Conservation (phyloP, 2,329 filamentous ascomycete genomes). For the Verticillium zaregamsianum region DNA sequence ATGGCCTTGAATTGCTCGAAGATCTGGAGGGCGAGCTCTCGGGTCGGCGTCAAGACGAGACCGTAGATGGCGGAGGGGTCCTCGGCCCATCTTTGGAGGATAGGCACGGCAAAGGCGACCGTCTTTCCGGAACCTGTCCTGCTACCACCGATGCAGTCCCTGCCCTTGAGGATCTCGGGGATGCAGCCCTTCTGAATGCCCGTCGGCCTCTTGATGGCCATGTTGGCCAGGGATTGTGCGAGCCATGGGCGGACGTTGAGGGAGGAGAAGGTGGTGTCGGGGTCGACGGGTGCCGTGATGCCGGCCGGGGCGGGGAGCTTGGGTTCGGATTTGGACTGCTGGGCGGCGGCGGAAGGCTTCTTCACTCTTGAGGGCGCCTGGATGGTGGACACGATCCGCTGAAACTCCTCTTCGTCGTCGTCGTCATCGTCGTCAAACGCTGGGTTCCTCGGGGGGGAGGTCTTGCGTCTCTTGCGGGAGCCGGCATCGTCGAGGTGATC, state of each 20-base stretch:
- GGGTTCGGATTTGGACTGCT: constrained; percentile 12
- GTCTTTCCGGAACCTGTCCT: constrained; percentile 97
- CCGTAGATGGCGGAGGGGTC: constrained; percentile 91
- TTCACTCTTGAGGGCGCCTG: constrained; percentile 51
- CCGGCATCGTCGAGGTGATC: constrained; percentile 43
- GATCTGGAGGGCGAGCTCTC: constrained; percentile 91
- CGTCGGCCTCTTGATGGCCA: constrained; percentile 83
- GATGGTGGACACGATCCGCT: constrained; percentile 35
- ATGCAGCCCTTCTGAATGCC: constrained; percentile 92
- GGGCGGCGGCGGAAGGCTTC: constrained; percentile 19
- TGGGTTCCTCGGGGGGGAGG: constrained; percentile 18
- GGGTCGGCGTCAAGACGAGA: constrained; percentile 82
- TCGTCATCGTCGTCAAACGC: constrained; percentile 25
- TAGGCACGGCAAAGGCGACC: constrained; percentile 89
- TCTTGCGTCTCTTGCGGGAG: constrained; percentile 42
- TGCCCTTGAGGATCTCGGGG: constrained; percentile 83
- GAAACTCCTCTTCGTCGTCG: constrained; percentile 25
- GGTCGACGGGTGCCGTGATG: constrained; percentile 49
- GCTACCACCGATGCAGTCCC: constrained; percentile 92
- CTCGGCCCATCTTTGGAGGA: constrained; percentile 87
- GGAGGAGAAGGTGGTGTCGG: constrained; percentile 63
- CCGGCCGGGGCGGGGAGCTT: constrained; percentile 20
- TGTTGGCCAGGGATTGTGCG: constrained; percentile 68
- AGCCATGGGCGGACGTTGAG: constrained; percentile 82
- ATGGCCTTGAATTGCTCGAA: constrained; percentile 95